Evolutionary conservation across 2,329 filamentous ascomycete species (phyloP), one percentile per base, ranked within the genome.

Genomic region (Pseudodiploospora longispora): DNA sequence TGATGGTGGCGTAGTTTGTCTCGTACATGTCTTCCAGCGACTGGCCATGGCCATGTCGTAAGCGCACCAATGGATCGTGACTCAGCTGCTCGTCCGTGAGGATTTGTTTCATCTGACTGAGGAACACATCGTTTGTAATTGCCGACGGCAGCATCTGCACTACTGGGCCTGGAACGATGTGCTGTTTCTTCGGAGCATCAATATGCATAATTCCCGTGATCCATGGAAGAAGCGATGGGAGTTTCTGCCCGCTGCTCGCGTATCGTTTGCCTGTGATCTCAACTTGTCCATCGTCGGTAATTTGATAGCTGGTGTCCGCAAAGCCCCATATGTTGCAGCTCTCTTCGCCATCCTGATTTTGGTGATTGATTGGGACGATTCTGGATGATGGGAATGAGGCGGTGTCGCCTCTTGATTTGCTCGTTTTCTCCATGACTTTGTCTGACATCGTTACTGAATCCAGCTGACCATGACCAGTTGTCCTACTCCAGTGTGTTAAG

Each of bases 1-100:
- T 27, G 32, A 43, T 37, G 9, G 35, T 29, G 1, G 19, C 36
- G 30, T 43, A 39, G 8, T 43, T 43, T 6, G 34, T 33, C 35
- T 10, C 36, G n/a, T 38, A 43, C 41, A 43, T 43, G 12, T 43
- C 41, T n/a, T 43, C 35, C 27, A 38, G 34, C 4, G 36, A 38
- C 9, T 43, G 41, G 2, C 41, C 41, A 4, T 43, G 41, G 10
- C 41, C 35, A 28, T 41, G 40, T 29, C 40, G 30, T 19, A 19
- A 19, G 19, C 19, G 19, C 19, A 19, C 19, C 19, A 19, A 19
- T 19, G 3, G 19, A 4, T 40, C 38, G 10, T 31, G 9, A 19
- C 38, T 40, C 3, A 40, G 31, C 12, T 40, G 38, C 10, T 40
- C 38, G 4, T 40, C 30, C 27, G 30, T 29, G 27, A 40, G 38